These are phyloP conservation scores for Trifolium dubium DNA, from an alignment of 306 rosid genomes.

Conservation along the genomic window DNA sequence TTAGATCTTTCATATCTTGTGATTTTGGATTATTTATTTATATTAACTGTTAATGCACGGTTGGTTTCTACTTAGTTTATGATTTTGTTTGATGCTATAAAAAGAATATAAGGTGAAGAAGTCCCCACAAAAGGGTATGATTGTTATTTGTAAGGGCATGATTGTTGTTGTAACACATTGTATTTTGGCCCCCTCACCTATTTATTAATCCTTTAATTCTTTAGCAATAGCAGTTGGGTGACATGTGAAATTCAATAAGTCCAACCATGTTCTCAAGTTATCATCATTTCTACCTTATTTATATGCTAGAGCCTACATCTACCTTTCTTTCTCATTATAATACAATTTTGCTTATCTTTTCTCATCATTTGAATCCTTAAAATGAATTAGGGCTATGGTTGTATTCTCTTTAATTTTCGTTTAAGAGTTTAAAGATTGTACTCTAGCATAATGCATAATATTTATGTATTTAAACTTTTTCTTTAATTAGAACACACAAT, in stretches of 20 bases:
- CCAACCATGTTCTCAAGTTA: slow-evolving; percentile 65
- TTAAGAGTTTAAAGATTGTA: too few relatives aligned
- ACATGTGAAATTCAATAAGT: slow-evolving; percentile 73
- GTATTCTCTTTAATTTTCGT: too few relatives aligned
- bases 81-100: slow-evolving; percentile 33
- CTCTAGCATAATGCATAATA: too few relatives aligned
- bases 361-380: slow-evolving; percentile 14
- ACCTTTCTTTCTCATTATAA: slow-evolving; percentile 49
- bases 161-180: slow-evolving; percentile 40
- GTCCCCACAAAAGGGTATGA: slow-evolving; percentile 41
- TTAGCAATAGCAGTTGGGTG: slow-evolving; percentile 54
- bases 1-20: slow-evolving; percentile 10
- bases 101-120: slow-evolving; percentile 30
- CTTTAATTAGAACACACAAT: too few relatives aligned
- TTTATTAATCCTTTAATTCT: slow-evolving; percentile 2
- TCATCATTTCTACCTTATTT: slow-evolving; percentile 53
- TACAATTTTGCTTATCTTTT: slow-evolving; percentile 29
- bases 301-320: slow-evolving; percentile 56
- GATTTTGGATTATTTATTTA: slow-evolving; percentile 7
- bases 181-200: slow-evolving; percentile 32
- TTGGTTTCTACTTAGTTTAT: slow-evolving; percentile 37
- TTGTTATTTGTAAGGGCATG: slow-evolving; percentile 33
- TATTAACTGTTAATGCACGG: slow-evolving; percentile 28
- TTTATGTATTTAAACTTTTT: too few relatives aligned
- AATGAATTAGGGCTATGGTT: background rate